These are phyloP conservation scores for Scytalidium sp. DNA, from an alignment of 2,329 filamentous ascomycete species.

Conservation along the genomic window DNA sequence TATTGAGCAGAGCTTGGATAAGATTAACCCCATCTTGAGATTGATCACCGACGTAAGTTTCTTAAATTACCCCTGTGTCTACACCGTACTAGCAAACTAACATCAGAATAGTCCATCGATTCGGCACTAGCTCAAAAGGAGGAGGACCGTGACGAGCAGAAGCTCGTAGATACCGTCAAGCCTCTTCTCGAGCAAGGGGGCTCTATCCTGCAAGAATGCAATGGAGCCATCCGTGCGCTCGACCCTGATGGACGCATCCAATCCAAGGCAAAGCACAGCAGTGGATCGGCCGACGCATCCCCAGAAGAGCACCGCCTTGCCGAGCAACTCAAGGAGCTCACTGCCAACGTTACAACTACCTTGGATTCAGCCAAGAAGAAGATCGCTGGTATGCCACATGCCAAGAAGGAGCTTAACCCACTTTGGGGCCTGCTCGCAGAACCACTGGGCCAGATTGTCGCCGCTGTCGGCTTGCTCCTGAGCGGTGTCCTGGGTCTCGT, in stretches of 20 bases:
- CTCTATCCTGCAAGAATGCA: conserved; percentile 79
- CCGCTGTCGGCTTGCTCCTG: conserved; percentile 80
- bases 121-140: conserved; percentile 75
- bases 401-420: conserved; percentile 92
- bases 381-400: conserved; percentile 87
- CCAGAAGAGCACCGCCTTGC: conserved; percentile 84
- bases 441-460: conserved; percentile 89
- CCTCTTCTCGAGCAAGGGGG: conserved; percentile 85
- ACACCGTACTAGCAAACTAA: conserved; percentile 20
- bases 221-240: conserved; percentile 80
- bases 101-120: conserved; percentile 62
- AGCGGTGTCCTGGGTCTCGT: conserved; percentile 82
- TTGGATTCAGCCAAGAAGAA: conserved; percentile 88
- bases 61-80: conserved; percentile 19
- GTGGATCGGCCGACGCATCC: conserved; percentile 70
- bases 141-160: conserved; percentile 87
- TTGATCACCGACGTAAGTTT: conserved; percentile 72
- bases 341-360: conserved; percentile 73
- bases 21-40: conserved; percentile 80
- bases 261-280: conserved; percentile 78
- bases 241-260: conserved; percentile 87
- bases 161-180: conserved; percentile 80
- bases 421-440: conserved; percentile 77
- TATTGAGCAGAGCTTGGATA: conserved; percentile 77
- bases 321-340: conserved; percentile 81